Conservation (phyloP, 768 basidiomycete species). For the Coprinopsis sp. region DNA sequence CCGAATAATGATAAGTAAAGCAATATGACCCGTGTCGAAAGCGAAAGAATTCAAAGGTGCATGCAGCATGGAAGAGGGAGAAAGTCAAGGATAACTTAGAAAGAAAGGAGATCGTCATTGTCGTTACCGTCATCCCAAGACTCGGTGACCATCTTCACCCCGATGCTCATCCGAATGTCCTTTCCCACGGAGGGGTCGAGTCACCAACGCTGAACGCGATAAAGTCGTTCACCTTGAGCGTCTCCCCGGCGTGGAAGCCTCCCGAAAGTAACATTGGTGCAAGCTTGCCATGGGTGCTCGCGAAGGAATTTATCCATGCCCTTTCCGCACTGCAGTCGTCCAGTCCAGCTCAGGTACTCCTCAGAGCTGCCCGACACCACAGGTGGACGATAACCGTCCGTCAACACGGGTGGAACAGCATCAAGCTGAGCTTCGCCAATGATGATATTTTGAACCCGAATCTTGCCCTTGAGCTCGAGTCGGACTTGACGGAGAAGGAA, state of each 20-base stretch:
- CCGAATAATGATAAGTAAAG: too few species aligned
- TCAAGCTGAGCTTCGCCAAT: conserved; percentile 48
- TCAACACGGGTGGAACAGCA: conserved; percentile 36
- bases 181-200: conserved; percentile 31
- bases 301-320: neutral
- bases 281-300: conserved; percentile 12
- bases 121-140: conserved; percentile 28
- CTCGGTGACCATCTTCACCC: conserved; percentile 59
- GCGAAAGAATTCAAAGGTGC: neutral
- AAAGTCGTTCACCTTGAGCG: conserved; percentile 50
- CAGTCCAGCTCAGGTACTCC: conserved; percentile 44
- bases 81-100: neutral
- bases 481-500: conserved; percentile 48
- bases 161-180: conserved; percentile 39
- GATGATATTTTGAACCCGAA: conserved; percentile 32
- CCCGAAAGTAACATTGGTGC: too few species aligned
- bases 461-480: conserved; percentile 30
- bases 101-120: neutral
- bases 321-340: conserved; percentile 44
- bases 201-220: conserved; percentile 46
- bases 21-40: too few species aligned
- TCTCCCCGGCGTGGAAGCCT: conserved; percentile 41
- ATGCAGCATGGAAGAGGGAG: neutral
- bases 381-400: conserved; percentile 16
- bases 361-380: conserved; percentile 25